Evolutionary conservation across 768 basidiomycete genomes (phyloP), one percentile per base, ranked within the genome.

Genomic region (Solioccasus polychromus): DNA sequence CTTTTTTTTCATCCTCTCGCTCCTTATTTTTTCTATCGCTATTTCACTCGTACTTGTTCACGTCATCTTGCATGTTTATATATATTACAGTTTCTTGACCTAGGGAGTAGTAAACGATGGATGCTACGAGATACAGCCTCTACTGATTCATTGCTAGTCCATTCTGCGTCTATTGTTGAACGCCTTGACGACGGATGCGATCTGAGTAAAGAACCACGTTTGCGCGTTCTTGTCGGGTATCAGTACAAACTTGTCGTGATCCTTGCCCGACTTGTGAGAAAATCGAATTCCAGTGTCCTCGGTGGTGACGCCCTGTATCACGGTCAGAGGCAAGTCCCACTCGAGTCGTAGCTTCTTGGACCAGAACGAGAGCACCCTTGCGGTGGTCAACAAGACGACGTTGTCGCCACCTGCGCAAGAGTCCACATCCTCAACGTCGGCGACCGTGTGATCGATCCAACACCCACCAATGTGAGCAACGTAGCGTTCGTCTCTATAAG

Each of bases 261-360:
- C 85, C 59, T 73, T 79, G 47, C 88, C 88, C 3, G 74, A 70
- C 58, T 88, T 94, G 66, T 93, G 81, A 12, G 85, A 79, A 59
- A 92, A 88, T 15, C 88, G 79, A 59, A 99, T 90, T 1, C 94
- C 94, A 14, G 82, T 90, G 58, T 93, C 85, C 61, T 97, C 94
- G 22, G 91, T 82, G 4, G 84, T 87, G 35, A 98, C 82, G 15
- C 89, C 90, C 63, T 89, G 84, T 3, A 97, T 80, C 53, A 90
- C 83, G 17, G 79, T 80, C 62, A 98, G 82, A 0, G 92, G 85
- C 12, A 97, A 71, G 53, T 97, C 92, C 95, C 94, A 99, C 32
- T 88, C 83, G 5, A 95, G 78, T 26, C 80, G 80, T 29, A 98
- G 77, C 61, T 79, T 90, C 63, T 79, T 85, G 10, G 91, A 85